phyloP scores from a whole-genome alignment of 2,329 filamentous ascomycete species.

The Monilinia fructigena region DNA sequence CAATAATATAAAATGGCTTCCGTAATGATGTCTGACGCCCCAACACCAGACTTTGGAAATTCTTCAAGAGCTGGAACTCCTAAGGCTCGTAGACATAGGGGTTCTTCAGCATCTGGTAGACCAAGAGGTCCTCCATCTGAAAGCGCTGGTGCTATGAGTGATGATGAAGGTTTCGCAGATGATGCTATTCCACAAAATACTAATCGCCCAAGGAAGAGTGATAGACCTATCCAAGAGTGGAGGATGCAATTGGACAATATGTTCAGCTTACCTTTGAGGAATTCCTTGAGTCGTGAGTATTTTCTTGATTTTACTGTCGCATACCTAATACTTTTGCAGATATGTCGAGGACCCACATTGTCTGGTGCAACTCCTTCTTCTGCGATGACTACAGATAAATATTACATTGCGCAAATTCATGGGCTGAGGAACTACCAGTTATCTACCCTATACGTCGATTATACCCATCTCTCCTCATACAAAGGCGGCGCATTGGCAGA shows the following conservation, averaged over 20 bases:
- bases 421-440: conserved; percentile 70
- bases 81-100: conserved; percentile 31
- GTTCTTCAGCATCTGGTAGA: conserved; percentile 36
- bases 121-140: conserved; percentile 57
- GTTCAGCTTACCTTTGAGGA: conserved; percentile 75
- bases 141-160: conserved; percentile 58
- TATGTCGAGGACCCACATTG: conserved; percentile 69
- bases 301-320: conserved; percentile 32
- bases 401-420: conserved; percentile 82
- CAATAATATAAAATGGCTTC: conserved; percentile 35
- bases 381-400: conserved; percentile 72
- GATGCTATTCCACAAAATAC: conserved; percentile 60
- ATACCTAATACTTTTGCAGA: conserved; percentile 37
- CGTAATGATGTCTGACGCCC: conserved; percentile 40
- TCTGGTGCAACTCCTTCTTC: conserved; percentile 66
- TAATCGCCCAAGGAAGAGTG: conserved; percentile 44
- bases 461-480: conserved; percentile 75
- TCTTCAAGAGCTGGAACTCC: conserved; percentile 36
- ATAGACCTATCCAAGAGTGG: conserved; percentile 64
- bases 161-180: conserved; percentile 64
- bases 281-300: conserved; percentile 71
- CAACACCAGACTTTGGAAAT: conserved; percentile 33
- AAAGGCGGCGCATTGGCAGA: conserved; percentile 79
- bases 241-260: conserved; percentile 72
- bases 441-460: conserved; percentile 87